A percentile compares a stretch with the other conserved stretches of the same genome.
These are phyloP conservation scores for Thelonectria olida DNA, from an alignment of 2,329 filamentous ascomycete genomes.

Conservation along the genomic window DNA sequence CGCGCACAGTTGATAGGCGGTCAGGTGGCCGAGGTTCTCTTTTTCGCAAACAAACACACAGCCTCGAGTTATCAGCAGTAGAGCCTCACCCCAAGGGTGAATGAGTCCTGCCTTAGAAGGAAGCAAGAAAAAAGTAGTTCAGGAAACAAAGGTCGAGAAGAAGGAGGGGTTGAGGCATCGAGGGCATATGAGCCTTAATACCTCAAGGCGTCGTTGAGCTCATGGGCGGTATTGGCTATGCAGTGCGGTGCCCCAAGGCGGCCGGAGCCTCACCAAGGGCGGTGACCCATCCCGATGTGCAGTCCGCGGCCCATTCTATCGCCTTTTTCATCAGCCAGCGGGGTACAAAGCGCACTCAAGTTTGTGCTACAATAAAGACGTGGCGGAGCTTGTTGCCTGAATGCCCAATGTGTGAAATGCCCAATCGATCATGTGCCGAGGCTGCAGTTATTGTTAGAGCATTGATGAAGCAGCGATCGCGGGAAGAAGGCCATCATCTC, in stretches of 20 bases:
- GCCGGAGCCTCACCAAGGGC: constrained; percentile 16
- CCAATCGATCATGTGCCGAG: not conserved
- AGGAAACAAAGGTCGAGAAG: not conserved
- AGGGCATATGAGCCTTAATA: not conserved
- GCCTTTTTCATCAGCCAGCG: not conserved
- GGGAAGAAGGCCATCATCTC: not conserved
- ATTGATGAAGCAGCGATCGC: not conserved
- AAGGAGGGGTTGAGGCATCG: not conserved
- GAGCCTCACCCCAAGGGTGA: not conserved
- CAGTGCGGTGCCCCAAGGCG: constrained; percentile 1
- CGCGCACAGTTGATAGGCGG: not conserved
- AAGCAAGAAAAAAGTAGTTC: not conserved
- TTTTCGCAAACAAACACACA: not conserved
- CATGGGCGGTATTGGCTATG: not conserved
- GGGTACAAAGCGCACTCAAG: not conserved
- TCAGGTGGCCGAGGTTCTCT: not conserved
- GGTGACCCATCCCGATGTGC: not conserved
- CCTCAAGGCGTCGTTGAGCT: not conserved
- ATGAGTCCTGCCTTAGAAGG: not conserved
- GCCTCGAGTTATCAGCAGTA: not conserved
- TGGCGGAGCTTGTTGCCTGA: not conserved
- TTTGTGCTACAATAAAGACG: not conserved
- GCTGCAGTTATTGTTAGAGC: not conserved
- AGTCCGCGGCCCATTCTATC: constrained; percentile 10
- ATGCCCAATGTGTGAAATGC: not conserved